These are phyloP conservation scores for Ricinus communis DNA, from an alignment of 345 rosid species.

Conservation along the genomic window DNA sequence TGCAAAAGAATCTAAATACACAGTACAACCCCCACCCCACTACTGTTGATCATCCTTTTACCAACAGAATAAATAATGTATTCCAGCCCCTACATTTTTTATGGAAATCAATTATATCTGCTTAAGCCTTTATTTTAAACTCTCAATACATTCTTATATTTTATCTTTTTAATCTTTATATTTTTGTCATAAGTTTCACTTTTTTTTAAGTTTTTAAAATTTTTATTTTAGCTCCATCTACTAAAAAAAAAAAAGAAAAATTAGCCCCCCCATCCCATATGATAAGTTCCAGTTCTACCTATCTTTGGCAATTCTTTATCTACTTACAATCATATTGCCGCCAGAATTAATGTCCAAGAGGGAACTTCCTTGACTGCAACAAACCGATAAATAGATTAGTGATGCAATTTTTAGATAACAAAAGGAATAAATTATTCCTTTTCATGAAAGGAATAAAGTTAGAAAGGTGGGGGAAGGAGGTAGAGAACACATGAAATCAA, in stretches of 20 bases:
- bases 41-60: not conserved
- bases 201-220: too few species aligned
- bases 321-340: slow-evolving; percentile 76
- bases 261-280: too few species aligned
- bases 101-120: too few species aligned
- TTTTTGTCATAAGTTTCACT: too few species aligned
- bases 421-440: slow-evolving; percentile 6
- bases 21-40: not conserved
- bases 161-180: too few species aligned
- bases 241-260: too few species aligned
- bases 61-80: not conserved
- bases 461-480: not conserved
- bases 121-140: too few species aligned
- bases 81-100: too few species aligned
- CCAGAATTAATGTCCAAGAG: slow-evolving; percentile 67
- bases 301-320: not conserved
- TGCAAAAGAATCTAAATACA: not conserved
- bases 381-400: slow-evolving; percentile 21
- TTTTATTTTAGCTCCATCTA: too few species aligned
- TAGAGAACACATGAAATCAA: too few species aligned
- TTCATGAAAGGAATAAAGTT: not conserved
- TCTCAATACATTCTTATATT: too few species aligned
- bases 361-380: slow-evolving; percentile 77
- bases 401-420: slow-evolving; percentile 12
- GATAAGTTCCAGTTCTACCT: too few species aligned